A percentile compares a stretch with the other conserved stretches of the same genome.
These are phyloP conservation scores for Marasmius fiardii DNA, from an alignment of 1,284 basidiomycete species.

Conservation along the genomic window DNA sequence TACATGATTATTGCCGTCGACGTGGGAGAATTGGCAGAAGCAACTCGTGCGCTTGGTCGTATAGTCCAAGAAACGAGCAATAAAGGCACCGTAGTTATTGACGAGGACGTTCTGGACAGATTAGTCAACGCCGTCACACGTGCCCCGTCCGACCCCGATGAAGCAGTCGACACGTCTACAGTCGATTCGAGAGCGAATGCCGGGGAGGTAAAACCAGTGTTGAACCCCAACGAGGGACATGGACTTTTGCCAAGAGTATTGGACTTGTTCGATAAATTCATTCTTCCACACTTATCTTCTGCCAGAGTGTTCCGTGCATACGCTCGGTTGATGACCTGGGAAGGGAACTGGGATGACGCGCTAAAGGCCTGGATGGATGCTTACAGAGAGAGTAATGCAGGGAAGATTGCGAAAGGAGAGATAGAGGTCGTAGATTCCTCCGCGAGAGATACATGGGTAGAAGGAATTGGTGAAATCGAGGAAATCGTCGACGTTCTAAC, in stretches of 20 bases:
- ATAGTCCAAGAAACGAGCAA: slow-evolving; percentile 80
- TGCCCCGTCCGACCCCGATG: slow-evolving; percentile 39
- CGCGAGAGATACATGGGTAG: slow-evolving; percentile 63
- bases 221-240: slow-evolving; percentile 61
- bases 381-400: slow-evolving; percentile 73
- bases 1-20: slow-evolving; percentile 95
- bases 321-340: slow-evolving; percentile 75
- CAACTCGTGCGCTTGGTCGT: slow-evolving; percentile 79
- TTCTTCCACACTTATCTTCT: slow-evolving; percentile 77
- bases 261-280: slow-evolving; percentile 70
- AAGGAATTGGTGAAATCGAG: slow-evolving; percentile 74
- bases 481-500: slow-evolving; percentile 81
- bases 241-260: slow-evolving; percentile 63
- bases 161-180: slow-evolving; percentile 18
- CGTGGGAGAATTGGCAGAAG: slow-evolving; percentile 89
- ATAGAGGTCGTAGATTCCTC: slow-evolving; percentile 22
- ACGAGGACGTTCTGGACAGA: slow-evolving; percentile 84
- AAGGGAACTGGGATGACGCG: slow-evolving; percentile 70
- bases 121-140: slow-evolving; percentile 83
- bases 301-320: slow-evolving; percentile 75
- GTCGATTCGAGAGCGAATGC: slow-evolving; percentile 15
- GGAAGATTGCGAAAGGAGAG: slow-evolving; percentile 64
- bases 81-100: slow-evolving; percentile 64
- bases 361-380: slow-evolving; percentile 81
- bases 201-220: slow-evolving; percentile 20